Evolutionary conservation across 1,284 basidiomycete genomes (phyloP).

Genomic region (Naganishia albida): DNA sequence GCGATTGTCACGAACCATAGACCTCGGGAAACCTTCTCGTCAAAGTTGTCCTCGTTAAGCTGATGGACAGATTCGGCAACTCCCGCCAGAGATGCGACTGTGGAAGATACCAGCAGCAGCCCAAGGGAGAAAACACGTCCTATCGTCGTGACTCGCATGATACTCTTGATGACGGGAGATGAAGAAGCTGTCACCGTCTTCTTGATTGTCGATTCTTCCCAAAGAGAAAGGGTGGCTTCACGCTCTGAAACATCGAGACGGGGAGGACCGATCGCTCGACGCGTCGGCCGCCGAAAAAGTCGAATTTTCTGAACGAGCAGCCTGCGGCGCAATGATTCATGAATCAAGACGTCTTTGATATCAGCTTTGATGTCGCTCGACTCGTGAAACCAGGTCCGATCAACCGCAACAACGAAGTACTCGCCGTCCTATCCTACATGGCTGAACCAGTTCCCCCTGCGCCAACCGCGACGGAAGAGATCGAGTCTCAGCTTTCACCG

Average conservation of each 20-base stretch:
- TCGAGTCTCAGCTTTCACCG: constrained; percentile 14
- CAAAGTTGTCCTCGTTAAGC: constrained; percentile 69
- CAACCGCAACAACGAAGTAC: neutral
- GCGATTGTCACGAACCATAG: constrained; percentile 61
- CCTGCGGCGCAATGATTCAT: neutral
- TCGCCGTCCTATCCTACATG: neutral
- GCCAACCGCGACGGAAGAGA: neutral
- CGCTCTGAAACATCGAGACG: constrained; percentile 17
- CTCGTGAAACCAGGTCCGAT: too few relatives aligned
- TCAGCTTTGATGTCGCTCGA: too few relatives aligned
- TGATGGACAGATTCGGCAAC: constrained; percentile 43
- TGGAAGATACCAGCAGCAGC: constrained; percentile 4
- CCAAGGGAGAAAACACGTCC: neutral
- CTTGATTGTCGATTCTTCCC: neutral
- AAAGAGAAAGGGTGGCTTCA: neutral
- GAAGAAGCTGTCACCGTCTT: neutral
- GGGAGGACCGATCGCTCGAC: neutral
- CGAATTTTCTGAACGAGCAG: constrained; percentile 24
- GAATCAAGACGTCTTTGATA: neutral
- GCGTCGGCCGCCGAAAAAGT: constrained; percentile 2
- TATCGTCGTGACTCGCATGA: neutral
- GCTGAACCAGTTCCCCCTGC: neutral
- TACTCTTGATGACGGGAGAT: too few relatives aligned
- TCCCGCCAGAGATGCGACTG: constrained; percentile 40
- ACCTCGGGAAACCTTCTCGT: constrained; percentile 61